phyloP scores from a whole-genome alignment of 1,284 basidiomycete genomes.

The Cyathus pygmaeus region DNA sequence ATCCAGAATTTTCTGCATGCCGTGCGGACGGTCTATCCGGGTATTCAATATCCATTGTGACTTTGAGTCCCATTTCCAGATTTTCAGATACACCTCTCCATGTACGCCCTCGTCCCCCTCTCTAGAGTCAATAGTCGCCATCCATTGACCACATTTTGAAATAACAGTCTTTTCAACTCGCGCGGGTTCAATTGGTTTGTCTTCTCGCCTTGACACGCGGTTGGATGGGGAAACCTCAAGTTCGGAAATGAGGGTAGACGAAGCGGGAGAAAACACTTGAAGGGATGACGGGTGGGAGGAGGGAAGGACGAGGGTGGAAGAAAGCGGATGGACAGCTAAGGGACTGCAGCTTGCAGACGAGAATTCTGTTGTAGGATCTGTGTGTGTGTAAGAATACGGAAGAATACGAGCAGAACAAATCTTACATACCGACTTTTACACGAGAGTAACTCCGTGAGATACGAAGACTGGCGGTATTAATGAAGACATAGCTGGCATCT shows the following conservation, averaged over 20 bases:
- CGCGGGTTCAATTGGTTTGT: conserved; percentile 81
- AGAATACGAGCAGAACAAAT: neutral
- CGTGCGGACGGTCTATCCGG: conserved; percentile 91
- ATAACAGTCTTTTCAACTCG: conserved; percentile 80
- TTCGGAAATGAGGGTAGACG: conserved; percentile 83
- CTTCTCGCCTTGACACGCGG: conserved; percentile 86
- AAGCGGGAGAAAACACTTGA: conserved; percentile 86
- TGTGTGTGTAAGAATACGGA: neutral
- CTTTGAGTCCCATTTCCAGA: conserved; percentile 87
- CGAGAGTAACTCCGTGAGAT: conserved; percentile 81
- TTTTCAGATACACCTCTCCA: conserved; percentile 84
- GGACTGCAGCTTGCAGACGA: conserved; percentile 60
- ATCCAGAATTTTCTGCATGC: conserved; percentile 69
- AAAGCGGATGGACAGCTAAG: conserved; percentile 76
- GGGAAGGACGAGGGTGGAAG: conserved; percentile 85
- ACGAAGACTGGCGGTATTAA: conserved; percentile 79
- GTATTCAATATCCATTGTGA: conserved; percentile 84
- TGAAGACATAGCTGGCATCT: conserved; percentile 86
- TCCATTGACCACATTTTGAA: conserved; percentile 83
- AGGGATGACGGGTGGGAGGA: conserved; percentile 95
- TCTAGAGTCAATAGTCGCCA: conserved; percentile 91
- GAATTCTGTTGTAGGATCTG: conserved; percentile 58
- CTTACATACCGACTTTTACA: conserved; percentile 79
- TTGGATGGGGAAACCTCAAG: conserved; percentile 95
- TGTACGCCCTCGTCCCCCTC: conserved; percentile 71